A percentile compares a stretch with the other conserved stretches of the same genome.
These are phyloP conservation scores for Mariannaea elegans DNA, from an alignment of 2,329 filamentous ascomycete species.

Conservation along the genomic window DNA sequence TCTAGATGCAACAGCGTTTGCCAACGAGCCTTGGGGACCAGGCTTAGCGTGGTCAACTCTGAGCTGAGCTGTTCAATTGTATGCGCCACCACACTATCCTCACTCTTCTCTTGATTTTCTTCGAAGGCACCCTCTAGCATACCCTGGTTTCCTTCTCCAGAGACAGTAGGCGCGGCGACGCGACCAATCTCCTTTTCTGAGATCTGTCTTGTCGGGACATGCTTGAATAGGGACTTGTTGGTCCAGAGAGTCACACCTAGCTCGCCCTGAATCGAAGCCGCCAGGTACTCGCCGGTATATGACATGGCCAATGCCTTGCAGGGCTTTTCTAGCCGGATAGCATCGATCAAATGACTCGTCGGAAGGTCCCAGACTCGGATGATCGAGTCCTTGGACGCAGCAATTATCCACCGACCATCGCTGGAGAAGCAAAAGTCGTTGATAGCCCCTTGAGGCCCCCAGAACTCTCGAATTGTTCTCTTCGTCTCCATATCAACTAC, in stretches of 20 bases:
- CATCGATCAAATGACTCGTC: conserved; percentile 94
- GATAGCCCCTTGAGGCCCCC: conserved; percentile 77
- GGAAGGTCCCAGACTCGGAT: conserved; percentile 94
- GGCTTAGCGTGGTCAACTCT: conserved; percentile 86
- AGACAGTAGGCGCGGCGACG: conserved; percentile 75
- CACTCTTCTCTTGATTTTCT: conserved; percentile 60
- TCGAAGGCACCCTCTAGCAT: conserved; percentile 81
- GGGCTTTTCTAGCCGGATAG: conserved; percentile 79
- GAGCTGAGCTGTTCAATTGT: conserved; percentile 79
- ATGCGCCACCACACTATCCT: conserved; percentile 63
- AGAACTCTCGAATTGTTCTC: conserved; percentile 91
- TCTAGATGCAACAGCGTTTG: conserved; percentile 94
- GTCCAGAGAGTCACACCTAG: conserved; percentile 96
- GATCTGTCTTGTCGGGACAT: conserved; percentile 86
- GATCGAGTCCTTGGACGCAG: conserved; percentile 81
- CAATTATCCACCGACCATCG: conserved; percentile 93
- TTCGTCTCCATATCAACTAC: conserved; percentile 91
- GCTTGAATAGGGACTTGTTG: conserved; percentile 89
- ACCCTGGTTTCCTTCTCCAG: conserved; percentile 81
- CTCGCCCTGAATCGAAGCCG: conserved; percentile 82
- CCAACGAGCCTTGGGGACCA: conserved; percentile 92
- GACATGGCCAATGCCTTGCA: conserved; percentile 92
- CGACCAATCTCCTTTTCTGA: conserved; percentile 76
- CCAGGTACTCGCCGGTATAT: conserved; percentile 90
- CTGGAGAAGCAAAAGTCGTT: conserved; percentile 90